phyloP scores from a whole-genome alignment of 2,329 filamentous ascomycete genomes.

The Zalaria obscura region DNA sequence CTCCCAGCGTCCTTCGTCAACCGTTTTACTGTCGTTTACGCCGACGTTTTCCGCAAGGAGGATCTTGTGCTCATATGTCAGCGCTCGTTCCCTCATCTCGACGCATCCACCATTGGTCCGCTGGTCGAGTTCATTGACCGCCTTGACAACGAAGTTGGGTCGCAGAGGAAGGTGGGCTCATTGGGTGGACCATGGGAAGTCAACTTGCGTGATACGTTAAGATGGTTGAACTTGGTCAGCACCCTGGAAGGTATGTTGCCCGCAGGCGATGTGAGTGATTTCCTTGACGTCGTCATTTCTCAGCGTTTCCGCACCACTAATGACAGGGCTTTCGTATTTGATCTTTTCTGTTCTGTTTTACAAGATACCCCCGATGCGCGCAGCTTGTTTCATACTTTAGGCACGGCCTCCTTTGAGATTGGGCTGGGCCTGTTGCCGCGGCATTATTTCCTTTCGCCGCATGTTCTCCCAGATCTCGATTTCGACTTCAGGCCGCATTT shows the following conservation, averaged over 20 bases:
- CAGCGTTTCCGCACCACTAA: slow-evolving; percentile 66
- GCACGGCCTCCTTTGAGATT: slow-evolving; percentile 54
- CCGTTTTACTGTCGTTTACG: slow-evolving; percentile 94
- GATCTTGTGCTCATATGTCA: slow-evolving; percentile 74
- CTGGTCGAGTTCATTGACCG: slow-evolving; percentile 69
- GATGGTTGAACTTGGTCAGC: slow-evolving; percentile 67
- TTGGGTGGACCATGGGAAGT: slow-evolving; percentile 82
- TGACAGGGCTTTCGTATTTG: slow-evolving; percentile 52
- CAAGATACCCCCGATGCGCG: slow-evolving; percentile 23
- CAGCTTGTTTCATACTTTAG: slow-evolving; percentile 61
- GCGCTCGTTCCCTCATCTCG: slow-evolving; percentile 57
- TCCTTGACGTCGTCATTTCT: slow-evolving; percentile 68
- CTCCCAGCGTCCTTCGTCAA: slow-evolving; percentile 94
- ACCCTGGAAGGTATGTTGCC: slow-evolving; percentile 46
- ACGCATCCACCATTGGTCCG: slow-evolving; percentile 42
- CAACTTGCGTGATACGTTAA: slow-evolving; percentile 77
- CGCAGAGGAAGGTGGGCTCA: slow-evolving; percentile 37
- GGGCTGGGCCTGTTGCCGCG: slow-evolving; percentile 60
- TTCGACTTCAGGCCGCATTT: slow-evolving; percentile 34
- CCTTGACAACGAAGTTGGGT: slow-evolving; percentile 59
- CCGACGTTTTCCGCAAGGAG: slow-evolving; percentile 69
- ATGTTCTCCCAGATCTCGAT: background rate
- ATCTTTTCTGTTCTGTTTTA: slow-evolving; percentile 55
- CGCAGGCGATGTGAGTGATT: slow-evolving; percentile 51
- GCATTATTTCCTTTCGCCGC: slow-evolving; percentile 20